Percentiles rank a stretch among this genome's conserved stretches.
phyloP scores from a whole-genome alignment of 2,329 filamentous ascomycete genomes.

The Aspergillus novoparasiticus region DNA sequence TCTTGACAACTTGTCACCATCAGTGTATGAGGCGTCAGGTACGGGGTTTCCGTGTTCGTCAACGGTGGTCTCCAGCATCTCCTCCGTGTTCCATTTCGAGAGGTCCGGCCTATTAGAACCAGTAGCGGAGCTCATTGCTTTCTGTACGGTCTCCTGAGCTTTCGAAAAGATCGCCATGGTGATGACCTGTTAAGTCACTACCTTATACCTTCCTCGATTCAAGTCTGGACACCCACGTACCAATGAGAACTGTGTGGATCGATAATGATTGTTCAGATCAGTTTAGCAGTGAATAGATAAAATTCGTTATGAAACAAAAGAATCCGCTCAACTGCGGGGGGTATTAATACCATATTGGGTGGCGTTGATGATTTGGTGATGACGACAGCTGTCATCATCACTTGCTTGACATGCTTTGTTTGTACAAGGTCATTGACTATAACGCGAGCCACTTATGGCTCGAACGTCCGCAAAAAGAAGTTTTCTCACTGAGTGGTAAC shows the following conservation, averaged over 20 bases:
- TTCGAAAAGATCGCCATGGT: conserved; percentile 1
- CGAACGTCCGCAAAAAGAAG: background rate
- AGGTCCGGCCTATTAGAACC: conserved; percentile 8
- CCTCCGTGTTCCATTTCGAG: conserved; percentile 29
- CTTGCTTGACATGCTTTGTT: conserved; percentile 13
- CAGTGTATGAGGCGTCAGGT: conserved; percentile 29
- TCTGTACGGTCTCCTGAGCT: conserved; percentile 8
- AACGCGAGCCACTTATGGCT: conserved; percentile 18
- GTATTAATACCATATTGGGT: conserved; percentile 17
- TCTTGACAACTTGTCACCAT: conserved; percentile 25
- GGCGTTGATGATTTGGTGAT: conserved; percentile 34
- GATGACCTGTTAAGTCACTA: background rate
- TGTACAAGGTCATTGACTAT: conserved; percentile 9
- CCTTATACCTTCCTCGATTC: background rate
- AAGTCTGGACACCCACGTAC: background rate
- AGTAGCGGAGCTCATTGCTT: background rate
- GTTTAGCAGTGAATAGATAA: background rate
- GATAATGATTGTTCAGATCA: background rate
- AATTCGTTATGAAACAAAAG: background rate
- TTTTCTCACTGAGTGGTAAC: background rate
- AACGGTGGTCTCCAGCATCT: conserved; percentile 34
- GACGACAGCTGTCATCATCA: conserved; percentile 31
- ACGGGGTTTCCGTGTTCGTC: conserved; percentile 36
- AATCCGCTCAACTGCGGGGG: background rate
- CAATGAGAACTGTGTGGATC: background rate